phyloP scores from a whole-genome alignment of 768 basidiomycete genomes.

The Trametes maxima region DNA sequence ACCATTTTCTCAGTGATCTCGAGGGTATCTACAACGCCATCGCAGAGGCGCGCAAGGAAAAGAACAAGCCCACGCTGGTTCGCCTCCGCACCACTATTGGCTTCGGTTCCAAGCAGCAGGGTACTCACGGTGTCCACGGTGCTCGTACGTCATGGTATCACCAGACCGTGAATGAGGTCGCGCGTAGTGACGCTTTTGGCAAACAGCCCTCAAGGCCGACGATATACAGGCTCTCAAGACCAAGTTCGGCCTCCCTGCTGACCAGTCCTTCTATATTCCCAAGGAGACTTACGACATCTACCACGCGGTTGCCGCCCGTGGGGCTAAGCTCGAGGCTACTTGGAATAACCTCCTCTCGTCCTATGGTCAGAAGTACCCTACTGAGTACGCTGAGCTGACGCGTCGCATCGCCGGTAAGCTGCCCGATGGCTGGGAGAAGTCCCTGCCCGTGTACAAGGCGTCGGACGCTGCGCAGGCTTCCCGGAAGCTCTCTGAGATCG shows the following conservation, averaged over 20 bases:
- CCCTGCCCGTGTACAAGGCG: conserved; percentile 82
- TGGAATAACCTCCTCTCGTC: conserved; percentile 72
- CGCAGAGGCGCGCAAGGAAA: conserved; percentile 72
- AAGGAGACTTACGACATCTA: conserved; percentile 72
- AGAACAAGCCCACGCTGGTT: conserved; percentile 85
- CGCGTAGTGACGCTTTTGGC: neutral
- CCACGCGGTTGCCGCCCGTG: conserved; percentile 64
- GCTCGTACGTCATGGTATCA: conserved; percentile 62
- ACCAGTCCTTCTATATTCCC: conserved; percentile 79
- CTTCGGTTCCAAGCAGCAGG: conserved; percentile 89
- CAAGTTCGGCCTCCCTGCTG: conserved; percentile 81
- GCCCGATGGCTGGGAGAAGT: conserved; percentile 84
- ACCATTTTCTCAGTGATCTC: conserved; percentile 59
- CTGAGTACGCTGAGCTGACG: conserved; percentile 82
- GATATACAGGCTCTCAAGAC: conserved; percentile 83
- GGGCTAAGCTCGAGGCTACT: conserved; percentile 68
- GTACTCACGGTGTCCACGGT: conserved; percentile 94
- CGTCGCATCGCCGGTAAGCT: conserved; percentile 84
- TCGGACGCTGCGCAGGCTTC: conserved; percentile 85
- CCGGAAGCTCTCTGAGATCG: conserved; percentile 91
- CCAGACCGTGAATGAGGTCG: neutral
- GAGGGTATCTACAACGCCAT: conserved; percentile 78
- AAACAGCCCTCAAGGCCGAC: conserved; percentile 85
- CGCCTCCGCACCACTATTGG: conserved; percentile 89
- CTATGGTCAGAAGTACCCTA: conserved; percentile 80